A percentile compares a stretch with the other conserved stretches of the same genome.
These are phyloP conservation scores for Millerozyma miso DNA, from an alignment of 805 yeast species.

Conservation along the genomic window DNA sequence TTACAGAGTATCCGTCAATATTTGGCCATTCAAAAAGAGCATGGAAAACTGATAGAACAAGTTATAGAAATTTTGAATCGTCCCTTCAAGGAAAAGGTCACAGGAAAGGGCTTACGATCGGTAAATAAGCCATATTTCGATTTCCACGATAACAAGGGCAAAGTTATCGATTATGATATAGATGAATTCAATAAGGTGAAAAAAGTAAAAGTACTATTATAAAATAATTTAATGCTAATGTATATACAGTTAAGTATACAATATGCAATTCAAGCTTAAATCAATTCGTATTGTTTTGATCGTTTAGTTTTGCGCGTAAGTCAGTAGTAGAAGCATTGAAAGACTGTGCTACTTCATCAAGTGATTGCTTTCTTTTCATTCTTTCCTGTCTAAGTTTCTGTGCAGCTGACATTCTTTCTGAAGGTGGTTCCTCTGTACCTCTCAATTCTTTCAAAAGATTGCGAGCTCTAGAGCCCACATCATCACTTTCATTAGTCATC, in stretches of 20 bases:
- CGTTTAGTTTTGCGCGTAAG: no score
- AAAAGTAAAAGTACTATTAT: neutral
- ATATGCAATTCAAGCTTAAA: no score
- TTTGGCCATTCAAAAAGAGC: conserved; percentile 6
- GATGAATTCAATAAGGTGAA: conserved; percentile 17
- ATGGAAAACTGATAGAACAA: conserved; percentile 9
- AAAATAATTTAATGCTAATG: neutral
- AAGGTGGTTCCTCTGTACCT: conserved; percentile 17
- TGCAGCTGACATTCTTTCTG: conserved; percentile 33
- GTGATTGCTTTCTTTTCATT: conserved; percentile 18
- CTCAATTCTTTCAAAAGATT: conserved; percentile 59
- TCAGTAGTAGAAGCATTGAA: neutral
- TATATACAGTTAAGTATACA: neutral
- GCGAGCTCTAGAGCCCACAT: conserved; percentile 59
- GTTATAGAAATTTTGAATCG: conserved; percentile 20
- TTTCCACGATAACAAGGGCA: conserved; percentile 17
- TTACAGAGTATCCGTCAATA: conserved; percentile 10
- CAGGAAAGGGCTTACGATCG: conserved; percentile 37
- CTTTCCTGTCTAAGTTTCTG: conserved; percentile 41
- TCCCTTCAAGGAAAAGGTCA: conserved; percentile 33
- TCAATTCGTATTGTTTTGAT: no score
- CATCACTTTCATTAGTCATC: conserved; percentile 24
- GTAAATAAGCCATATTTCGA: conserved; percentile 34
- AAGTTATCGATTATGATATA: conserved; percentile 33
- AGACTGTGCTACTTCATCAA: neutral